phyloP scores from a whole-genome alignment of 768 basidiomycete genomes.

The Leccinum ochraceum region DNA sequence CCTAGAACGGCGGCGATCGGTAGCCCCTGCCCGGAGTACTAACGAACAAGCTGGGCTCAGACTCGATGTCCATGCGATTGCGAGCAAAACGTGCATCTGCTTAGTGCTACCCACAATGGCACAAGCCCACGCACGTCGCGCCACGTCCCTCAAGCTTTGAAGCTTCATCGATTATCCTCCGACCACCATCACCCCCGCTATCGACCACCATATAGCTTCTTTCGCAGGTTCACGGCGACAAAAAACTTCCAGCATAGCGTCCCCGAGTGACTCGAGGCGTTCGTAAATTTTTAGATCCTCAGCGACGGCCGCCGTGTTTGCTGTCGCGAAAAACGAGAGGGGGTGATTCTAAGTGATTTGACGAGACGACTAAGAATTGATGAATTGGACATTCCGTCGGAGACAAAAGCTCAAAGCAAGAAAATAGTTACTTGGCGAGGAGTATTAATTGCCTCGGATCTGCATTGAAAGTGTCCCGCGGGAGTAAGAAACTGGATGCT shows the following conservation, averaged over 20 bases:
- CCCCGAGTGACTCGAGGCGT: slow-evolving; percentile 62
- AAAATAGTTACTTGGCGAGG: slow-evolving; percentile 40
- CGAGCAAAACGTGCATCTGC: too few relatives aligned
- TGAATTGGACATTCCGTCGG: slow-evolving; percentile 50
- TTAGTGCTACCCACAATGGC: too few relatives aligned
- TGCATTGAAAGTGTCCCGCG: too few relatives aligned
- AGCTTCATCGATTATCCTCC: too few relatives aligned
- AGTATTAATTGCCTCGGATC: slow-evolving; percentile 35
- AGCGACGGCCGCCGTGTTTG: slow-evolving; percentile 62
- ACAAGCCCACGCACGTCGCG: too few relatives aligned
- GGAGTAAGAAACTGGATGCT: too few relatives aligned
- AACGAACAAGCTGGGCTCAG: too few relatives aligned
- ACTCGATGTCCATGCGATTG: too few relatives aligned
- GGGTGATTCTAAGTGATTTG: slow-evolving; percentile 48
- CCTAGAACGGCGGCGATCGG: too few relatives aligned
- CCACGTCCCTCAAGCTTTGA: too few relatives aligned
- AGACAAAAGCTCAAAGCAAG: slow-evolving; percentile 52
- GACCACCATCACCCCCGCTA: too few relatives aligned
- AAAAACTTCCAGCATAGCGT: slow-evolving; percentile 71
- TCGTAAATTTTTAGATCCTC: slow-evolving; percentile 21
- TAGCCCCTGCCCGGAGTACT: too few relatives aligned
- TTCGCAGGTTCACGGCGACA: slow-evolving; percentile 62
- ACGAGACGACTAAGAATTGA: slow-evolving; percentile 59
- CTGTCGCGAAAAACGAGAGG: slow-evolving; percentile 46
- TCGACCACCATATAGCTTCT: slow-evolving; percentile 43